These are phyloP conservation scores for Sphagnum fallax DNA, from an alignment of 228 moss, liverwort and hornwort genomes.

Conservation along the genomic window DNA sequence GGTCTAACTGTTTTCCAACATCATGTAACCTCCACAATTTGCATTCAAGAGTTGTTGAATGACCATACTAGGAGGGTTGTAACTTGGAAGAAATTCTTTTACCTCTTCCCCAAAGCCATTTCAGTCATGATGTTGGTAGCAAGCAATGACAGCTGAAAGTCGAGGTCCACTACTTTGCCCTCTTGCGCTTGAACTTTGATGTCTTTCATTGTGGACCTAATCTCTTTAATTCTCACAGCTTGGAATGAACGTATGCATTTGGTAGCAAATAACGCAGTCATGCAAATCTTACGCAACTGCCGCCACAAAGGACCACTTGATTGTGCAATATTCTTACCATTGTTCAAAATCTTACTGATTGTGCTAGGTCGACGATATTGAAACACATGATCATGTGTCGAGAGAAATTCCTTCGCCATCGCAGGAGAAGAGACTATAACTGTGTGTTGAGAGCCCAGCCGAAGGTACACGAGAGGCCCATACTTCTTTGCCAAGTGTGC, in stretches of 20 bases:
- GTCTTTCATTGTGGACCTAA: conserved; percentile 16
- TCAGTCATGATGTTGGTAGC: conserved; percentile 37
- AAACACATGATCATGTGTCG: conserved; percentile 29
- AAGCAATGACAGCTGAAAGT: conserved; percentile 26
- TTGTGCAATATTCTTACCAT: conserved; percentile 18
- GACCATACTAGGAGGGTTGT: too few relatives aligned
- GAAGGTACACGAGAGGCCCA: conserved; percentile 28
- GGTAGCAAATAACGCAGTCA: conserved; percentile 35
- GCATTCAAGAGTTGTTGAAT: neutral
- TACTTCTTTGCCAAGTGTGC: conserved; percentile 17
- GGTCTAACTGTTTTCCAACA: neutral
- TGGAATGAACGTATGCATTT: conserved; percentile 32
- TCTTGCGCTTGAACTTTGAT: conserved; percentile 18
- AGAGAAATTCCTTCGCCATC: conserved; percentile 37
- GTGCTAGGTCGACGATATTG: conserved; percentile 23
- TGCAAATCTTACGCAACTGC: conserved; percentile 45
- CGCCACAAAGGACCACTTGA: conserved; percentile 29
- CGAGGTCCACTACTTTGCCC: conserved; percentile 17
- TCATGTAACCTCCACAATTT: conserved; percentile 18
- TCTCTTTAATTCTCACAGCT: conserved; percentile 24
- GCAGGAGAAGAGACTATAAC: conserved; percentile 21
- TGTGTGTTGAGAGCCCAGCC: conserved; percentile 18
- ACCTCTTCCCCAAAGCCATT: conserved; percentile 55
- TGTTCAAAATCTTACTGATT: conserved; percentile 9
- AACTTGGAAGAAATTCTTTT: neutral